A percentile compares a stretch with the other conserved stretches of the same genome.
Evolutionary conservation across 176 grass and related monocot genomes (phyloP).

Genomic region (Neostapfia colusana): DNA sequence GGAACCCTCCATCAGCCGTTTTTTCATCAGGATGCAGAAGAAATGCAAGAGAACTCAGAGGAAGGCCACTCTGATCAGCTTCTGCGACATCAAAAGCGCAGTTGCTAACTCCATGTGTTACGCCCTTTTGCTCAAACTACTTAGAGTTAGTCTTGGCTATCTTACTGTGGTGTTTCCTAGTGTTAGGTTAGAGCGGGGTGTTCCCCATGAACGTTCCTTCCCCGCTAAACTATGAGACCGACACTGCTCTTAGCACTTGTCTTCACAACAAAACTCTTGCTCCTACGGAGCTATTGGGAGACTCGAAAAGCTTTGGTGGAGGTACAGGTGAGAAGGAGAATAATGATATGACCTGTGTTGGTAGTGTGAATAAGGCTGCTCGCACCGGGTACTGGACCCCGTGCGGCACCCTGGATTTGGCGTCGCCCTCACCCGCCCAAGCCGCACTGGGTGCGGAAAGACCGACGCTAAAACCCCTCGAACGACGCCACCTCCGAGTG

Average conservation of each 20-base stretch:
- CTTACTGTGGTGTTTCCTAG: conserved; percentile 35
- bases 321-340: not conserved
- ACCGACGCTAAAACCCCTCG: too few species aligned
- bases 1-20: conserved; percentile 60
- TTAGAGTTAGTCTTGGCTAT: conserved; percentile 3
- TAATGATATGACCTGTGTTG: not conserved
- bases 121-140: conserved; percentile 35
- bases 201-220: not conserved
- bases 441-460: too few species aligned
- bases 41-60: conserved; percentile 47
- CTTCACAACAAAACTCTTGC: not conserved
- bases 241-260: not conserved
- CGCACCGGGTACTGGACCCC: too few species aligned
- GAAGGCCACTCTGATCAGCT: conserved; percentile 48
- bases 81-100: conserved; percentile 56
- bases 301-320: conserved; percentile 42
- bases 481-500: too few species aligned
- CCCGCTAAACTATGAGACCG: conserved; percentile 10
- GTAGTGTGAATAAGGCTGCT: not conserved
- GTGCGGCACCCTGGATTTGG: too few species aligned
- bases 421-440: too few species aligned
- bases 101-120: conserved; percentile 39
- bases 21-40: conserved; percentile 47
- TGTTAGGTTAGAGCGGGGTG: conserved; percentile 29
- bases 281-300: conserved; percentile 28